phyloP scores from a whole-genome alignment of 305 asterid species.

The Fraxinus nigra region DNA sequence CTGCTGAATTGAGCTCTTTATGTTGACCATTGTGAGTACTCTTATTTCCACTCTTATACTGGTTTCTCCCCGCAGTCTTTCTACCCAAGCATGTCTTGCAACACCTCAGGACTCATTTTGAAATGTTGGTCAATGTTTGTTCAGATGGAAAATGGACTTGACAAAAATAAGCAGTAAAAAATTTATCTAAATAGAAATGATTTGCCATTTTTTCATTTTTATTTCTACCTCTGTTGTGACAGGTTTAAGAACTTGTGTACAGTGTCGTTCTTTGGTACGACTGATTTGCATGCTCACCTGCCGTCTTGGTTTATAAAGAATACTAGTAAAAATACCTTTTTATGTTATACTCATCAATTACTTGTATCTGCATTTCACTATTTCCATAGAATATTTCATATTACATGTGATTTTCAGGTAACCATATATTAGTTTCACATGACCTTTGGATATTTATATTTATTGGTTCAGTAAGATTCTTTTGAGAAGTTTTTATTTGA shows the following conservation, averaged over 20 bases:
- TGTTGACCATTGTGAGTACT: neutral
- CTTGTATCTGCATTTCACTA: neutral
- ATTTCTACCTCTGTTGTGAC: neutral
- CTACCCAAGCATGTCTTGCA: neutral
- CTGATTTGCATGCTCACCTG: neutral
- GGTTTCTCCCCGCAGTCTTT: neutral
- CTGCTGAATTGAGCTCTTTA: neutral
- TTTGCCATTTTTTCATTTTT: neutral
- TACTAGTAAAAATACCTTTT: neutral
- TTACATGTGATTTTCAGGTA: neutral
- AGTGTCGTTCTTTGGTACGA: neutral
- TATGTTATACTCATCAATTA: neutral
- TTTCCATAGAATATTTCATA: neutral
- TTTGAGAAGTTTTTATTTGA: neutral
- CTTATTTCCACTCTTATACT: neutral
- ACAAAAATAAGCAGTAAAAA: neutral
- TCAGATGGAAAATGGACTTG: neutral
- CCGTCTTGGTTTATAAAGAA: neutral
- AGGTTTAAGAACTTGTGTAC: neutral
- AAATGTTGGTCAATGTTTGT: neutral
- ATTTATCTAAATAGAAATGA: neutral
- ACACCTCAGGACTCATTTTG: neutral
- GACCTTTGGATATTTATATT: neutral
- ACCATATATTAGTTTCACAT: neutral
- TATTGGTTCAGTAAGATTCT: neutral